Evolutionary conservation across 2,329 filamentous ascomycete genomes (phyloP).

Genomic region (Ophiostoma perfectum): DNA sequence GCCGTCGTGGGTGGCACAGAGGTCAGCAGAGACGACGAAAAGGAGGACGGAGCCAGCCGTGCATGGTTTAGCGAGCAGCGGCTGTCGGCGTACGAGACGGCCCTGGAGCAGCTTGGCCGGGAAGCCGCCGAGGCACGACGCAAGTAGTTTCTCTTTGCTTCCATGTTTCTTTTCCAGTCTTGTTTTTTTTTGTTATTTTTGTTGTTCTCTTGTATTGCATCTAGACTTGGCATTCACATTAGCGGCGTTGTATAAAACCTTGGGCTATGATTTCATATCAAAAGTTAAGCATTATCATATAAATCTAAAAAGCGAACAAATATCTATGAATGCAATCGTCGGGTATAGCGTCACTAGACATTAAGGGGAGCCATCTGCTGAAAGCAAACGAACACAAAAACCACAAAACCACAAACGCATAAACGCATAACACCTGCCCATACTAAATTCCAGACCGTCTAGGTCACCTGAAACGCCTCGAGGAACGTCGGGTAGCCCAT

Average conservation of each 20-base stretch:
- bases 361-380: too few relatives aligned
- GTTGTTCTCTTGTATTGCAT: not conserved
- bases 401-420: too few relatives aligned
- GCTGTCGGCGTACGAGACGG: constrained; percentile 47
- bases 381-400: too few relatives aligned
- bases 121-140: constrained; percentile 46
- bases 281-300: not conserved
- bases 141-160: constrained; percentile 16
- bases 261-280: not conserved
- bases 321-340: too few relatives aligned
- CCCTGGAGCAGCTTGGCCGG: constrained; percentile 56
- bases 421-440: too few relatives aligned
- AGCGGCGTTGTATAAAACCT: too few relatives aligned
- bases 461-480: constrained; percentile 14
- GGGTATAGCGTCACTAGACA: too few relatives aligned
- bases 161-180: not conserved
- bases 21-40: not conserved
- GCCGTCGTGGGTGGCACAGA: constrained; percentile 35
- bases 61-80: constrained; percentile 42
- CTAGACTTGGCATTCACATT: not conserved
- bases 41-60: constrained; percentile 34
- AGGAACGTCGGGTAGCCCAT: constrained; percentile 23
- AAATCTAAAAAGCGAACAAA: too few relatives aligned
- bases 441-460: too few relatives aligned
- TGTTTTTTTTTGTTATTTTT: not conserved